Percentiles rank a stretch among this genome's conserved stretches.
Conservation (phyloP, 177 flowering plant genomes). For the Telopea speciosissima region DNA sequence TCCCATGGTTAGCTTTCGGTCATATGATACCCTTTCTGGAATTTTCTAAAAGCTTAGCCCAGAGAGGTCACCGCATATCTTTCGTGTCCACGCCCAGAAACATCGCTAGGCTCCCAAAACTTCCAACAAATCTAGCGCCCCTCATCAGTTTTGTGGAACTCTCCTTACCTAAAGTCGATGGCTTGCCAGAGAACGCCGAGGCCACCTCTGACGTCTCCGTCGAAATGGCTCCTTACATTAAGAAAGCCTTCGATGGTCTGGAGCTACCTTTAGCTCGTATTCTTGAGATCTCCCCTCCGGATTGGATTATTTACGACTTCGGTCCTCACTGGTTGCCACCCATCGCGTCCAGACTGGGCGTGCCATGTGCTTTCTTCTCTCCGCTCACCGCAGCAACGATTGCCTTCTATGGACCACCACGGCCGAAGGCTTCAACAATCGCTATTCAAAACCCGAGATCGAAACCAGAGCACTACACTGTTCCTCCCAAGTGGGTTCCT, state of each 20-base stretch:
- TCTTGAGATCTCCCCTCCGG: constrained; percentile 17
- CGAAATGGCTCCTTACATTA: not conserved
- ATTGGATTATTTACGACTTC: constrained; percentile 41
- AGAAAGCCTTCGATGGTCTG: constrained; percentile 12
- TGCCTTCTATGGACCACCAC: constrained; percentile 10
- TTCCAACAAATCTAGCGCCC: not conserved
- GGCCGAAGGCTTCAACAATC: not conserved
- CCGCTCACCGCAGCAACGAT: constrained; percentile 10
- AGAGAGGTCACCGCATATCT: not conserved
- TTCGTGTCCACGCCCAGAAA: constrained; percentile 12
- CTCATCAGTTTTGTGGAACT: constrained; percentile 4
- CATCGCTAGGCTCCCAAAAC: constrained; percentile 8
- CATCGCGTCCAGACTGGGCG: constrained; percentile 15
- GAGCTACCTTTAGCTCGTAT: constrained; percentile 9
- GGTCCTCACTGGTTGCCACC: constrained; percentile 32
- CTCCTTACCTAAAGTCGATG: constrained; percentile 3
- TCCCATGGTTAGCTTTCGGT: too few species aligned
- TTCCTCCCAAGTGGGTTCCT: constrained; percentile 34
- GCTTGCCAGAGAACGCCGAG: constrained; percentile 1
- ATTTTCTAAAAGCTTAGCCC: too few species aligned
- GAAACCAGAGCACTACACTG: constrained; percentile 23
- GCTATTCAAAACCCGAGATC: not conserved
- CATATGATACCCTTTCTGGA: too few species aligned
- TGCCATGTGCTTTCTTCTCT: constrained; percentile 24
- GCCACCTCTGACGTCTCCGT: constrained; percentile 7